phyloP scores from a whole-genome alignment of 2,329 filamentous ascomycete genomes.

The Lachnellula suecica region DNA sequence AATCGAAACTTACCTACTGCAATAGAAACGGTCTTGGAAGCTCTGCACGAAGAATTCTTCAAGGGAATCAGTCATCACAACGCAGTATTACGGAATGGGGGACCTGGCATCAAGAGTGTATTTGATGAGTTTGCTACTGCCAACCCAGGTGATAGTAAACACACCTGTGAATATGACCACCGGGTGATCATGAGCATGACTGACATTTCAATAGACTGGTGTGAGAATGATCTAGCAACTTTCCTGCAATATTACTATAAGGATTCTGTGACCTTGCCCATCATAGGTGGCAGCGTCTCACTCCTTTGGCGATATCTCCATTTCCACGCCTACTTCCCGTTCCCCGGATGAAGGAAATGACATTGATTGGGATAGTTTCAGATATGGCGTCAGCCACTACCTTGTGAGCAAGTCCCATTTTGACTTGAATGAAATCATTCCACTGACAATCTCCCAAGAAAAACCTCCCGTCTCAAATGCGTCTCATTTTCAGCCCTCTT shows the following conservation, averaged over 20 bases:
- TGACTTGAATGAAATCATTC: neutral
- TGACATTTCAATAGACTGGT: neutral
- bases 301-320: neutral
- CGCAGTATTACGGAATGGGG: neutral
- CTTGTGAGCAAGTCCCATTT: neutral
- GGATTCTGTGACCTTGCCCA: neutral
- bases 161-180: neutral
- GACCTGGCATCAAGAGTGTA: neutral
- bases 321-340: neutral
- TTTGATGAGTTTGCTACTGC: neutral
- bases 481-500: neutral
- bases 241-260: neutral
- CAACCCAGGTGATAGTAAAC: neutral
- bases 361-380: neutral
- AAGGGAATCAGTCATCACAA: neutral
- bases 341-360: neutral
- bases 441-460: neutral
- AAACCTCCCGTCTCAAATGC: neutral
- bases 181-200: neutral
- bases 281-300: neutral
- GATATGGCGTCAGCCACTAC: neutral
- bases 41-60: neutral
- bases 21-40: neutral
- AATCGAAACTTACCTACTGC: neutral
- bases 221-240: neutral